A percentile compares a stretch with the other conserved stretches of the same genome.
Evolutionary conservation across 306 rosid genomes (phyloP).

Genomic region (Prunus dulcis): DNA sequence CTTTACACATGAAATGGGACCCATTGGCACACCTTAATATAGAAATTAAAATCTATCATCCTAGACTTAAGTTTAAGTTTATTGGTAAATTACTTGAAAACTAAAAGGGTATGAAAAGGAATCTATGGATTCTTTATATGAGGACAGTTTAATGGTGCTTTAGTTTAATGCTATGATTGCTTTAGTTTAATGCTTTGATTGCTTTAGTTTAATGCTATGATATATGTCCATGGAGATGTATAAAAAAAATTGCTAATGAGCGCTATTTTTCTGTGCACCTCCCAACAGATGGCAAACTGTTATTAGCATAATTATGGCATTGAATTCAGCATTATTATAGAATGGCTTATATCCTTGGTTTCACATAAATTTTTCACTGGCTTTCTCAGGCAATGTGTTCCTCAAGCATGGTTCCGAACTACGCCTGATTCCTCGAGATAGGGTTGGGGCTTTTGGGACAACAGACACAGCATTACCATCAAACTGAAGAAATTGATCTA

Average conservation of each 20-base stretch:
- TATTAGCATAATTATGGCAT: background rate
- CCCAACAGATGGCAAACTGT: background rate
- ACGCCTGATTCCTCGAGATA: conserved; percentile 61
- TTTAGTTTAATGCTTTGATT: background rate
- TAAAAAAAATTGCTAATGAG: background rate
- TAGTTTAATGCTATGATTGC: background rate
- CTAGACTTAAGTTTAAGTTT: background rate
- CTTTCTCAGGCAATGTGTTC: conserved; percentile 51
- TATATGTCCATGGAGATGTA: background rate
- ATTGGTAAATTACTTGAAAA: background rate
- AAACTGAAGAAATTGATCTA: background rate
- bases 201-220: background rate
- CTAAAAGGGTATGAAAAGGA: background rate
- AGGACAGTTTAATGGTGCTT: background rate
- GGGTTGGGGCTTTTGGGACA: conserved; percentile 46
- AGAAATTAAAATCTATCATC: background rate
- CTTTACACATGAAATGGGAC: background rate
- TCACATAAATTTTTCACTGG: background rate
- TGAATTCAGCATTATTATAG: background rate
- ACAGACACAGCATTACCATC: conserved; percentile 14
- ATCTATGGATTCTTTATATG: background rate
- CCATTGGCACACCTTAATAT: background rate
- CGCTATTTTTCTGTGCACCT: background rate
- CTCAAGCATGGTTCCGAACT: conserved; percentile 64
- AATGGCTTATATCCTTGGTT: background rate